Evolutionary conservation across 2,329 filamentous ascomycete species (phyloP).

Genomic region (Grosmannia huntii): DNA sequence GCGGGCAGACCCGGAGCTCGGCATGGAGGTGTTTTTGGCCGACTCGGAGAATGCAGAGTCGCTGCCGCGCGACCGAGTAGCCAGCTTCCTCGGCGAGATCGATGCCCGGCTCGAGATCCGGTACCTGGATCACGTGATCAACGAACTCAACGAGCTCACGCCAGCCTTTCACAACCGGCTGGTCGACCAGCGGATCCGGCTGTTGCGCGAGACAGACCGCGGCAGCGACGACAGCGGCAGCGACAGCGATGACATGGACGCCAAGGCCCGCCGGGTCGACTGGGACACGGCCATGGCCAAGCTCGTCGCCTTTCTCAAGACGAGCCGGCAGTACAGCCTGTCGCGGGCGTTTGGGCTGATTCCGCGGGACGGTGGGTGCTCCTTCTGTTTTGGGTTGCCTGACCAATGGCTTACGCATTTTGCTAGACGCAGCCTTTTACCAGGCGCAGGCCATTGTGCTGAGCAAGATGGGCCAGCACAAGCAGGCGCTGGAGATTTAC

Average conservation of each 20-base stretch:
- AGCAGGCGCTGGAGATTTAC: constrained; percentile 92
- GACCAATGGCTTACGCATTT: neutral
- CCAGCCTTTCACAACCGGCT: constrained; percentile 81
- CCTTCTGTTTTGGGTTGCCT: neutral
- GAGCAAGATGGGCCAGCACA: constrained; percentile 90
- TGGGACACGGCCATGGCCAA: constrained; percentile 49
- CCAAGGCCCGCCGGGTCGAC: constrained; percentile 21
- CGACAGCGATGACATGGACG: neutral
- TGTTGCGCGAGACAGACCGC: constrained; percentile 29
- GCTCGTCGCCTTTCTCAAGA: constrained; percentile 62
- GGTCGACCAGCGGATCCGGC: constrained; percentile 54
- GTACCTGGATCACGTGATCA: constrained; percentile 85
- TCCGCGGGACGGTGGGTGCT: constrained; percentile 58
- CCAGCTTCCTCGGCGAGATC: constrained; percentile 59
- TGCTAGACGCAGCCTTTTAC: constrained; percentile 66
- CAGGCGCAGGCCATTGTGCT: constrained; percentile 84
- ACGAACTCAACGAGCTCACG: constrained; percentile 71
- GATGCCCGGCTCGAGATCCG: constrained; percentile 59
- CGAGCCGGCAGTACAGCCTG: constrained; percentile 69
- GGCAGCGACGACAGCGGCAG: neutral
- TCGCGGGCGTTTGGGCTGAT: constrained; percentile 65
- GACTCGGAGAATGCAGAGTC: constrained; percentile 94
- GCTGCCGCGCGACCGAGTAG: constrained; percentile 62
- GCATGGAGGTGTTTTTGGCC: constrained; percentile 86
- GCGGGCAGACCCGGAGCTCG: constrained; percentile 54